Conservation (phyloP, 371 early-diverging fungal species). For the Zychaea mexicana region DNA sequence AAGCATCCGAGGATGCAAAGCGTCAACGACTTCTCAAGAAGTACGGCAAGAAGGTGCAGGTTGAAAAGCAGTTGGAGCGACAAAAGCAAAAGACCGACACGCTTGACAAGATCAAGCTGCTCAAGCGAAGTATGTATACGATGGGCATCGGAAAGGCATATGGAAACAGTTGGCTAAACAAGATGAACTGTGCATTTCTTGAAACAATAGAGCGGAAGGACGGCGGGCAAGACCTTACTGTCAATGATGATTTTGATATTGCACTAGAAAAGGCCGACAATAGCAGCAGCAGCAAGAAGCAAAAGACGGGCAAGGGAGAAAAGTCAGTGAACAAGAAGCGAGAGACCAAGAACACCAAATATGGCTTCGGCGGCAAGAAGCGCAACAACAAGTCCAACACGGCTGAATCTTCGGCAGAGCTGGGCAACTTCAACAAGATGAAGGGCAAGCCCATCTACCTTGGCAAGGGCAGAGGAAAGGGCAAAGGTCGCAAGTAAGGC, state of each 20-base stretch:
- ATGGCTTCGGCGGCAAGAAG: conserved; percentile 91
- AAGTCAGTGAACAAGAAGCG: conserved; percentile 47
- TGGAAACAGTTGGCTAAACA: background rate
- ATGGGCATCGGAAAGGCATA: background rate
- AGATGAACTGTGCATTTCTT: background rate
- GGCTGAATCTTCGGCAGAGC: conserved; percentile 73
- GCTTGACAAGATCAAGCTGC: conserved; percentile 87
- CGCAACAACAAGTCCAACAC: conserved; percentile 80
- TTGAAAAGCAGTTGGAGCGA: conserved; percentile 81
- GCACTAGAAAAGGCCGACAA: conserved; percentile 69
- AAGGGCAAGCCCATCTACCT: conserved; percentile 20
- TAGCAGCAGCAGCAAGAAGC: conserved; percentile 31
- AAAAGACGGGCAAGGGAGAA: conserved; percentile 32
- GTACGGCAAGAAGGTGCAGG: conserved; percentile 97
- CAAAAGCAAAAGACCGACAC: conserved; percentile 83
- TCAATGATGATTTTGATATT: conserved; percentile 85
- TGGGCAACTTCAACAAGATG: conserved; percentile 39
- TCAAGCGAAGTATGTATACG: conserved; percentile 79
- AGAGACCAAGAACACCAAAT: conserved; percentile 67
- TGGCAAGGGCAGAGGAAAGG: conserved; percentile 14
- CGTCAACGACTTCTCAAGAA: conserved; percentile 89
- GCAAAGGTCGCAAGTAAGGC: conserved; percentile 9
- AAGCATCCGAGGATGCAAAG: conserved; percentile 85
- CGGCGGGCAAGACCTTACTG: conserved; percentile 41
- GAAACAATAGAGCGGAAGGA: conserved; percentile 66